Base-by-base conservation (phyloP, 164 flowering plant species). In the Tetracentron sinense region DNA sequence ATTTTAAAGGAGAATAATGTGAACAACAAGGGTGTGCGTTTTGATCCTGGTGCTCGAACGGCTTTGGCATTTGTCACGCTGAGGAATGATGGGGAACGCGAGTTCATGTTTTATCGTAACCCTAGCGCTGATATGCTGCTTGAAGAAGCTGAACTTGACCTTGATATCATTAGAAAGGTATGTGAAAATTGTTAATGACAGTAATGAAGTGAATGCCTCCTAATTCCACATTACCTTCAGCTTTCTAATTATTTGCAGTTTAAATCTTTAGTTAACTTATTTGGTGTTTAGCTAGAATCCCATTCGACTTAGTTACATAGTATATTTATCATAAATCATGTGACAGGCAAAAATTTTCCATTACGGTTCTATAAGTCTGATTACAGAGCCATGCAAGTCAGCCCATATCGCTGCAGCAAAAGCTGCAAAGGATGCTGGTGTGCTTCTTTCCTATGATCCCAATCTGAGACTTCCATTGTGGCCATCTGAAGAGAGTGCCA, bases 111-210 rank as follows among this genome's bases (percentile, higher is more conserved):
- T 72, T 94, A 86, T 52, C 87, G 99, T 26, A 94, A 94, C 60
- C 99, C 99, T n/a, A 94, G 97, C 81, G 99, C 99, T 42, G 97
- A 94, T 79, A 94, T 94, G 99, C 77, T 94, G 64, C 93, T 94
- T 65, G 73, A 82, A 72, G 96, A 86, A 74, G 48, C 75, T 25
- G 99, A 94, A 66, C 92, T 94, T 63, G 90, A 94, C 67, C 56
- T 82, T 54, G 88, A 91, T 63, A 70, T 94, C 49, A 89, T 94
- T 60, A 89, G 49, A 66, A 84, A 82, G 87, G 97, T 91, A 79
- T 46, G 47, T 26, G 20, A 51, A 19, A 10, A 19, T 49, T 50
- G 29, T 64, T 44, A 12, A 25, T 52, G 19, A 23, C 19, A 6
- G 54, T 28, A 30, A 22, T 25, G 31, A 63, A 50, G 21, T 38